Conservation (phyloP, 2,329 filamentous ascomycete genomes). For the Colletotrichum spaethianum region DNA sequence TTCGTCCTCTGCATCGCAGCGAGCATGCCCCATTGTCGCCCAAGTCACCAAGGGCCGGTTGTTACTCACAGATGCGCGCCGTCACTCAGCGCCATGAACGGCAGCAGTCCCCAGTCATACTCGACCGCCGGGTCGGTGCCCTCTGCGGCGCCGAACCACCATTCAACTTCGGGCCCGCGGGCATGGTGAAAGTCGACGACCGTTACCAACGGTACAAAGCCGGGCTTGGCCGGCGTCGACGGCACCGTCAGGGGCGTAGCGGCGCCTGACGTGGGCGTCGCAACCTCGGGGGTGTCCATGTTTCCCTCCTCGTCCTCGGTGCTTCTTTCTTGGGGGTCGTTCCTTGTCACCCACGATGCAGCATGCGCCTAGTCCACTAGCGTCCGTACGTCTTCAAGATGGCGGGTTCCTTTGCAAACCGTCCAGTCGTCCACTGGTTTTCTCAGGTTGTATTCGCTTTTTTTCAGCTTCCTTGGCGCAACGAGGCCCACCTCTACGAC, state of each 20-base stretch:
- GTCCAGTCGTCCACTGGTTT: slow-evolving; percentile 2
- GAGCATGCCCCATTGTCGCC: not conserved
- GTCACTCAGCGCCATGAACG: slow-evolving; percentile 97
- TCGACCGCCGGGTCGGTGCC: slow-evolving; percentile 83
- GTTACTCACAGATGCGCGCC: slow-evolving; percentile 88
- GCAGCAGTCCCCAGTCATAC: slow-evolving; percentile 91
- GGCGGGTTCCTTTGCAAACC: not conserved
- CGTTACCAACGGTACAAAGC: slow-evolving; percentile 79
- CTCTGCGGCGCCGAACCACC: slow-evolving; percentile 85
- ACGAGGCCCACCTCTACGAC: slow-evolving; percentile 35
- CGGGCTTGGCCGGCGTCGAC: slow-evolving; percentile 46
- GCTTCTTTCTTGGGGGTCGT: not conserved
- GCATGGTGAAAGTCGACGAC: slow-evolving; percentile 91
- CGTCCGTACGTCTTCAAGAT: not conserved
- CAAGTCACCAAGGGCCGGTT: slow-evolving; percentile 9
- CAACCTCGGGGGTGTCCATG: slow-evolving; percentile 39
- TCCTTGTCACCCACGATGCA: slow-evolving; percentile 1
- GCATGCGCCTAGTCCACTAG: not conserved
- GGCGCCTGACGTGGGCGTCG: slow-evolving; percentile 34
- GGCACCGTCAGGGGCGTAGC: slow-evolving; percentile 39
- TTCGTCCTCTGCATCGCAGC: not conserved
- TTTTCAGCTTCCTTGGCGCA: slow-evolving; percentile 31
- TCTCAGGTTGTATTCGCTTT: not conserved
- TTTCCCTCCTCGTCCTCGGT: slow-evolving; percentile 15
- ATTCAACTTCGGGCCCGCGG: slow-evolving; percentile 91